Evolutionary conservation across 179 eudicot genomes (phyloP).

Genomic region (Nepenthes alata): DNA sequence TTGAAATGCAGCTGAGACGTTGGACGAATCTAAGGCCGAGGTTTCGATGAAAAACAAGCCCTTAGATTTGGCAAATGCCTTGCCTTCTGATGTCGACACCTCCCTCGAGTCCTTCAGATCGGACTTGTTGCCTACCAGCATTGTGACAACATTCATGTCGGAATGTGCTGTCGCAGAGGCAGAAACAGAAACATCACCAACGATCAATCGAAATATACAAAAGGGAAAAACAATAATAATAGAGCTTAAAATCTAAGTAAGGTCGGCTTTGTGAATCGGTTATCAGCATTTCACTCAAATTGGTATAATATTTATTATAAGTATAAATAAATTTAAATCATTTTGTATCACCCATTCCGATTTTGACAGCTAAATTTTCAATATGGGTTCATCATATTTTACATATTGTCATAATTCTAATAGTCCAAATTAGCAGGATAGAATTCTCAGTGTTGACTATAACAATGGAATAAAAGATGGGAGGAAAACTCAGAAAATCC

Average conservation of each 20-base stretch:
- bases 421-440: too few species aligned
- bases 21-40: slow-evolving; percentile 84
- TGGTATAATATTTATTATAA: too few species aligned
- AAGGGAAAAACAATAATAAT: background rate
- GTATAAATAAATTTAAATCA: too few species aligned
- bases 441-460: too few species aligned
- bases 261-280: background rate
- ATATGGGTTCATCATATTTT: too few species aligned
- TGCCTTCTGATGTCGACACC: slow-evolving; percentile 72
- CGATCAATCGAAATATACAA: background rate
- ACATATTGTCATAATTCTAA: too few species aligned
- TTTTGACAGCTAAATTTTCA: too few species aligned
- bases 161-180: slow-evolving; percentile 62
- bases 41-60: slow-evolving; percentile 87
- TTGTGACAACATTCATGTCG: slow-evolving; percentile 93
- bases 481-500: too few species aligned
- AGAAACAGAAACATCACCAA: background rate
- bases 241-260: background rate
- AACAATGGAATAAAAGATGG: too few species aligned
- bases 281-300: too few species aligned
- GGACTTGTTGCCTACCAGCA: slow-evolving; percentile 84
- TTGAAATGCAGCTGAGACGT: slow-evolving; percentile 72
- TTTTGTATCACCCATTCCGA: too few species aligned
- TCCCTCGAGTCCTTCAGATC: slow-evolving; percentile 80
- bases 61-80: slow-evolving; percentile 60